These are phyloP conservation scores for Pichia sp. DNA, from an alignment of 1,139 yeast genomes.

Conservation along the genomic window DNA sequence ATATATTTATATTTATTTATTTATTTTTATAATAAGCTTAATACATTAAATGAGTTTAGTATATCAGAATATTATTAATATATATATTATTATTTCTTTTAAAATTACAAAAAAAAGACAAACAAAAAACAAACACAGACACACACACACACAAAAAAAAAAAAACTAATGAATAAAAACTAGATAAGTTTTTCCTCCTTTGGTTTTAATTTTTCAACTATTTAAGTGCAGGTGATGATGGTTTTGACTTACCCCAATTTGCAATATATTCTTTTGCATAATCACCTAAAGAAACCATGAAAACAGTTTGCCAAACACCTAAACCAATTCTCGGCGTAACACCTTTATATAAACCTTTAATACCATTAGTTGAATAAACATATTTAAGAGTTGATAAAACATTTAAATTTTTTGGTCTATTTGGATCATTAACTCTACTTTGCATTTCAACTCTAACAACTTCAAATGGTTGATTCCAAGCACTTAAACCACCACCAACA, in stretches of 20 bases:
- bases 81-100: too few relatives aligned
- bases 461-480: slow-evolving; percentile 99
- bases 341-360: slow-evolving; percentile 91
- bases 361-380: slow-evolving; percentile 75
- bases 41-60: too few relatives aligned
- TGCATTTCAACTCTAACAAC: slow-evolving; percentile 98
- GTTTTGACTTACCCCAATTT: slow-evolving; percentile 28
- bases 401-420: slow-evolving; percentile 86
- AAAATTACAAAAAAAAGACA: too few relatives aligned
- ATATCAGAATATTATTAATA: too few relatives aligned
- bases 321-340: slow-evolving; percentile 95
- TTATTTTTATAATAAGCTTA: too few relatives aligned
- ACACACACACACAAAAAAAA: too few relatives aligned
- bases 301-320: slow-evolving; percentile 97
- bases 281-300: slow-evolving; percentile 99
- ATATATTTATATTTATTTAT: too few relatives aligned
- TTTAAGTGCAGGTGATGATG: slow-evolving; percentile 7
- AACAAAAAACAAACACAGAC: too few relatives aligned
- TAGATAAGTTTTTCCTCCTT: slow-evolving; percentile 75
- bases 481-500: slow-evolving; percentile 94
- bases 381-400: slow-evolving; percentile 77
- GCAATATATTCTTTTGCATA: slow-evolving; percentile 68
- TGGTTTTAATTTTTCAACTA: slow-evolving; percentile 10
- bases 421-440: slow-evolving; percentile 85
- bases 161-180: too few relatives aligned